Conservation (phyloP, 768 basidiomycete species). For the Amylocystis lapponica region DNA sequence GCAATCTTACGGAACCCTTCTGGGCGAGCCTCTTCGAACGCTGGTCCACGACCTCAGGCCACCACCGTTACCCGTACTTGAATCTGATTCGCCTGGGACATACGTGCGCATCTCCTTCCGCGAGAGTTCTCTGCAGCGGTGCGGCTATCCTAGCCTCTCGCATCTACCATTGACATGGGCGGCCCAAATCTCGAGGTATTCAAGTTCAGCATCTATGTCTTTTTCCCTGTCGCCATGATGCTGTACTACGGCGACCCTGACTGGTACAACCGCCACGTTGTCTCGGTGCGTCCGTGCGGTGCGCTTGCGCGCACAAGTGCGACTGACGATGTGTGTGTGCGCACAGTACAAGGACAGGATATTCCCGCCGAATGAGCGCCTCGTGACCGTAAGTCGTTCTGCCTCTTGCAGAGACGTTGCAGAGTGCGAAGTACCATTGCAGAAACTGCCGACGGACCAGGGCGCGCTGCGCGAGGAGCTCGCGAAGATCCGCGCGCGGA, state of each 20-base stretch:
- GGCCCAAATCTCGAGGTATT: constrained; percentile 84
- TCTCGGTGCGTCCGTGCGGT: constrained; percentile 49
- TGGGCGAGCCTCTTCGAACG: too few relatives aligned
- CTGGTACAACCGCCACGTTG: constrained; percentile 76
- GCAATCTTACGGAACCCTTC: too few relatives aligned
- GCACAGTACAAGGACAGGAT: constrained; percentile 67
- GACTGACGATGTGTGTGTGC: neutral
- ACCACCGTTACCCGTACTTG: too few relatives aligned
- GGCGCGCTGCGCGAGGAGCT: constrained; percentile 61
- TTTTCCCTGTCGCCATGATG: constrained; percentile 75
- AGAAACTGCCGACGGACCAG: constrained; percentile 66
- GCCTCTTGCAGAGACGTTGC: too few relatives aligned
- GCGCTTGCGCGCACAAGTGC: too few relatives aligned
- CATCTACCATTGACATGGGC: constrained; percentile 46
- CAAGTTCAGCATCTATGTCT: constrained; percentile 85
- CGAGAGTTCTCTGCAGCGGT: too few relatives aligned
- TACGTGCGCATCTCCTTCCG: too few relatives aligned
- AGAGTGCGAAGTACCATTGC: constrained; percentile 1
- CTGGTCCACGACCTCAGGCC: too few relatives aligned
- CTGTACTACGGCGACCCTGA: constrained; percentile 84
- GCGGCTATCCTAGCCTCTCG: too few relatives aligned
- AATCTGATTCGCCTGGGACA: too few relatives aligned
- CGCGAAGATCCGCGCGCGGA: constrained; percentile 64
- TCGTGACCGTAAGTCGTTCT: constrained; percentile 37
- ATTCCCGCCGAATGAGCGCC: constrained; percentile 58